A percentile compares a stretch with the other conserved stretches of the same genome.
phyloP scores from a whole-genome alignment of 352 stramenopile species.

The Pythium vanterpoolii region DNA sequence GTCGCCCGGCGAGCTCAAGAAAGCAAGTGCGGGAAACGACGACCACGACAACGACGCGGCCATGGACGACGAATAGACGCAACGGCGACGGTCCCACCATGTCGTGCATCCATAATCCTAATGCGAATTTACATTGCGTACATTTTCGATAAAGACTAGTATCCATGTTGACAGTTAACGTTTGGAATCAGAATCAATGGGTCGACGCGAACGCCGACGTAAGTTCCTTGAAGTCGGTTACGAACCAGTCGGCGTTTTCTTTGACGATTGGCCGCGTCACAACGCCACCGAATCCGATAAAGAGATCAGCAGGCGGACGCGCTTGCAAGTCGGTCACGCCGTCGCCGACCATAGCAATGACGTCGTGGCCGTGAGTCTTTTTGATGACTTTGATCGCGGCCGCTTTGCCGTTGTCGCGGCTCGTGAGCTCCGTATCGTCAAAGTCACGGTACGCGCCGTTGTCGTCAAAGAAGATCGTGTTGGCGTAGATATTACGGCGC shows the following conservation, averaged over 20 bases:
- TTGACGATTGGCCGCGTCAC: conserved; percentile 92
- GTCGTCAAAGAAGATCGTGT: conserved; percentile 95
- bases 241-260: conserved; percentile 96
- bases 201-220: conserved; percentile 34
- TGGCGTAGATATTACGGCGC: conserved; percentile 95
- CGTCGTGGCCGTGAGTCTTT: conserved; percentile 89
- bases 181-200: too few species aligned
- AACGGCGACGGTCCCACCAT: background rate
- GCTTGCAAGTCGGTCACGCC: conserved; percentile 98
- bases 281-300: conserved; percentile 98
- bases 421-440: conserved; percentile 94
- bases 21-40: conserved; percentile 33
- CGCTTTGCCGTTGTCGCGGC: conserved; percentile 74
- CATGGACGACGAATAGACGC: conserved; percentile 41
- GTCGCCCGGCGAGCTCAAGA: conserved; percentile 78
- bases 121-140: conserved; percentile 23
- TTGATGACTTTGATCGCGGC: conserved; percentile 90
- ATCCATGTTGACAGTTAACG: too few species aligned
- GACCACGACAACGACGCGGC: too few species aligned
- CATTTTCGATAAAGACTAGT: too few species aligned
- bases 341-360: conserved; percentile 98
- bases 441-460: conserved; percentile 91
- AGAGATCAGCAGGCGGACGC: conserved; percentile 94
- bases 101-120: conserved; percentile 24
- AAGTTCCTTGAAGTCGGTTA: conserved; percentile 94